Evolutionary conservation across 2,329 filamentous ascomycete genomes (phyloP).

Genomic region (Amylocarpus encephaloides): DNA sequence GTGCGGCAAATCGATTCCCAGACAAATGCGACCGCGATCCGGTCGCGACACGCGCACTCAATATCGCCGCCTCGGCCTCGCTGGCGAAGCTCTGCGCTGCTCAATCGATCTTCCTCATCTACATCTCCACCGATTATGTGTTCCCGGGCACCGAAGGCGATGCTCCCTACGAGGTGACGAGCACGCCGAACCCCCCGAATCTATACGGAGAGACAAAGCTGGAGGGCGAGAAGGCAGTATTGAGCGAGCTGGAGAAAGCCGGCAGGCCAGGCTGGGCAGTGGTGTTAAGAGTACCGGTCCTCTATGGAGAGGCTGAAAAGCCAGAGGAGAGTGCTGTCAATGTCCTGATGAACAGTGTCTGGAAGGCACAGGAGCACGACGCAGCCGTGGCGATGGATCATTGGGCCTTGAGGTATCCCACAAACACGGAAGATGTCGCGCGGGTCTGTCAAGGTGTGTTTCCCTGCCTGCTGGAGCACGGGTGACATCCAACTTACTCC

Average conservation of each 20-base stretch:
- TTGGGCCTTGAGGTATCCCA: slow-evolving; percentile 78
- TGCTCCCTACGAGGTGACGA: slow-evolving; percentile 68
- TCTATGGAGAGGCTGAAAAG: slow-evolving; percentile 71
- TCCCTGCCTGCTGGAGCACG: neutral
- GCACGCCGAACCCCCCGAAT: slow-evolving; percentile 65
- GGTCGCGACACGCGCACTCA: slow-evolving; percentile 64
- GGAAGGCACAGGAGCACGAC: slow-evolving; percentile 61
- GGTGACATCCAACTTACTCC: neutral
- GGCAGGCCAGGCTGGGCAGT: slow-evolving; percentile 52
- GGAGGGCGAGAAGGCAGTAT: slow-evolving; percentile 63
- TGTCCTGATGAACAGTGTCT: slow-evolving; percentile 67
- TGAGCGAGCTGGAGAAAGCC: slow-evolving; percentile 50
- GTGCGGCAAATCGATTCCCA: slow-evolving; percentile 81
- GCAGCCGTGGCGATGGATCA: slow-evolving; percentile 72
- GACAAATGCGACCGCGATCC: slow-evolving; percentile 80
- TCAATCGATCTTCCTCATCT: slow-evolving; percentile 59
- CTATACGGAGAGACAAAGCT: slow-evolving; percentile 70
- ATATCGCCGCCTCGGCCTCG: slow-evolving; percentile 61
- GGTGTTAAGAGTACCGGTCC: slow-evolving; percentile 72
- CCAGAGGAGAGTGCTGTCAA: slow-evolving; percentile 78
- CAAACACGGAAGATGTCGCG: slow-evolving; percentile 81
- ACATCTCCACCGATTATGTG: slow-evolving; percentile 79
- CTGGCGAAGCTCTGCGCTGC: slow-evolving; percentile 61
- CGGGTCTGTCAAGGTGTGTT: slow-evolving; percentile 63
- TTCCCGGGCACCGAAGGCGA: slow-evolving; percentile 70